Percentiles rank a stretch among this genome's conserved stretches.
phyloP scores from a whole-genome alignment of 1,284 basidiomycete genomes.

The Ganoderma sinense region DNA sequence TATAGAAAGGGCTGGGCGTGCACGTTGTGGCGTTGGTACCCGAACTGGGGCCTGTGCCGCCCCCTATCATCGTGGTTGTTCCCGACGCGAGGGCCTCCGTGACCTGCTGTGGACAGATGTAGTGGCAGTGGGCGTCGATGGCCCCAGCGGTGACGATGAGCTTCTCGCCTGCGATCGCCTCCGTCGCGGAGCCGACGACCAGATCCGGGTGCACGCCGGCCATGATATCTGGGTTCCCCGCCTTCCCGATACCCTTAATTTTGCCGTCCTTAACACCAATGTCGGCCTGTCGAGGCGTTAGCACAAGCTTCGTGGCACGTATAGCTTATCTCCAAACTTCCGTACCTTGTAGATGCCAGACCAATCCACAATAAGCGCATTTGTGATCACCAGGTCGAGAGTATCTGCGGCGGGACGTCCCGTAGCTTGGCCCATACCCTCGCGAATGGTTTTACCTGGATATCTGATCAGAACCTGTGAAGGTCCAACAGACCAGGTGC shows the following conservation, averaged over 20 bases:
- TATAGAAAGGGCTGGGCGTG: slow-evolving; percentile 89
- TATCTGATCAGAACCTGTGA: neutral
- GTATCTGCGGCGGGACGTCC: slow-evolving; percentile 72
- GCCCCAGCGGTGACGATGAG: slow-evolving; percentile 94
- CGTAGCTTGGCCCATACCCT: slow-evolving; percentile 95
- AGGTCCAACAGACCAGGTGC: slow-evolving; percentile 14
- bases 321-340: neutral
- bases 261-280: slow-evolving; percentile 90
- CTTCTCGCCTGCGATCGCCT: slow-evolving; percentile 96
- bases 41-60: slow-evolving; percentile 93
- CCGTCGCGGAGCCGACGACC: slow-evolving; percentile 87
- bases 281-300: slow-evolving; percentile 74
- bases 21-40: slow-evolving; percentile 96
- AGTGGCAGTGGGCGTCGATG: slow-evolving; percentile 93
- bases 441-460: slow-evolving; percentile 90
- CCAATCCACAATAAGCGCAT: slow-evolving; percentile 95
- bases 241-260: slow-evolving; percentile 94
- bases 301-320: neutral
- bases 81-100: slow-evolving; percentile 73
- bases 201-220: slow-evolving; percentile 79
- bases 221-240: slow-evolving; percentile 97
- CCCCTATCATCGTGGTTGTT: slow-evolving; percentile 91
- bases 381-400: slow-evolving; percentile 94
- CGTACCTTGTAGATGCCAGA: slow-evolving; percentile 91
- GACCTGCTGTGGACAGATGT: slow-evolving; percentile 94